Evolutionary conservation across 148 eudicot species (phyloP).

Genomic region (Rhododendron ferrugineum): DNA sequence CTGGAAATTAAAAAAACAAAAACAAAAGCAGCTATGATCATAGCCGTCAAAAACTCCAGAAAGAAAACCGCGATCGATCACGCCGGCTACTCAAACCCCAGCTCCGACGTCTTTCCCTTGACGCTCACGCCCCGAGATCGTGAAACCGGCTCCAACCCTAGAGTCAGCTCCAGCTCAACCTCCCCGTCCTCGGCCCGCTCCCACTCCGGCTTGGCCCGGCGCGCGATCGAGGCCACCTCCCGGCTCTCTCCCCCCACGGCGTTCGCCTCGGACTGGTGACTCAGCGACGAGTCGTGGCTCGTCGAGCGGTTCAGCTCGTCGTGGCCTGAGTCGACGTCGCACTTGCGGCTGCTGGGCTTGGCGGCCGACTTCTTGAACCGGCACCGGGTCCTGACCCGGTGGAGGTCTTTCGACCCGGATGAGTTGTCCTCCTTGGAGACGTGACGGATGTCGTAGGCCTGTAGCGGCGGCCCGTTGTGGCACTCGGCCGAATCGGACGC

Average conservation of each 20-base stretch:
- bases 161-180: slow-evolving; percentile 23
- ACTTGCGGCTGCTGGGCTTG: slow-evolving; percentile 12
- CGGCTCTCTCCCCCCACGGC: slow-evolving; percentile 4
- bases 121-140: background rate
- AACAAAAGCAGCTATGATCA: background rate
- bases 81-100: background rate
- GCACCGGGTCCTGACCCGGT: slow-evolving; percentile 13
- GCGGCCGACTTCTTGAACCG: slow-evolving; percentile 8
- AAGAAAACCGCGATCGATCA: background rate
- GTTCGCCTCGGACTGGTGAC: slow-evolving; percentile 1
- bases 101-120: background rate
- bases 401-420: background rate
- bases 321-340: background rate
- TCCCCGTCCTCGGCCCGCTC: background rate
- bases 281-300: slow-evolving; percentile 51
- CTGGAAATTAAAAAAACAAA: background rate
- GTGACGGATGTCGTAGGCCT: slow-evolving; percentile 45
- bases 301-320: slow-evolving; percentile 24
- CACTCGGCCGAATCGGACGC: background rate
- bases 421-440: background rate
- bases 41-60: background rate
- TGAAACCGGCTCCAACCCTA: slow-evolving; percentile 16
- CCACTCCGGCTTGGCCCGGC: background rate
- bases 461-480: slow-evolving; percentile 20
- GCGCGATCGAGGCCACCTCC: slow-evolving; percentile 10